A percentile compares a stretch with the other conserved stretches of the same genome.
Evolutionary conservation across 2,329 filamentous ascomycete species (phyloP).

Genomic region (Celoporthe dispersa): DNA sequence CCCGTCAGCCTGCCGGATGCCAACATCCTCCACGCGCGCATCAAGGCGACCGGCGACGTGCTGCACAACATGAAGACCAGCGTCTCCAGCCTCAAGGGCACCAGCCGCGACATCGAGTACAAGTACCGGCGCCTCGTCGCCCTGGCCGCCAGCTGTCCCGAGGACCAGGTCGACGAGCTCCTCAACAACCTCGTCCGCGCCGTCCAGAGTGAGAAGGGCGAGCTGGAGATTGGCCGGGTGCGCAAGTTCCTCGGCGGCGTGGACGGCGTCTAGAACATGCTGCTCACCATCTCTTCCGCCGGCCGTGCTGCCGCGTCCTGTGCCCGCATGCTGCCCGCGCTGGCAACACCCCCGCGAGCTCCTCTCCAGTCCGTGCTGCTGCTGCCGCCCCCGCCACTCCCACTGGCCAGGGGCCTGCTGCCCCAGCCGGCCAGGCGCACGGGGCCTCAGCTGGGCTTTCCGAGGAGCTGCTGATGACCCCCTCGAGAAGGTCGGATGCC

Average conservation of each 20-base stretch:
- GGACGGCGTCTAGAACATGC: slow-evolving; percentile 54
- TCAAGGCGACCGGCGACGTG: slow-evolving; percentile 71
- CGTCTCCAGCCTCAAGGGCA: slow-evolving; percentile 73
- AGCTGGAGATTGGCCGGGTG: slow-evolving; percentile 76
- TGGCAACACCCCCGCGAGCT: not conserved
- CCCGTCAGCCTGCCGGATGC: slow-evolving; percentile 58
- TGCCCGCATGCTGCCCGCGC: not conserved
- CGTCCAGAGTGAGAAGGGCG: slow-evolving; percentile 82
- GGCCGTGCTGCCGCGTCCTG: not conserved
- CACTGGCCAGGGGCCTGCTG: not conserved
- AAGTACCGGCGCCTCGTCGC: slow-evolving; percentile 89
- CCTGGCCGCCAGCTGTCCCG: slow-evolving; percentile 80
- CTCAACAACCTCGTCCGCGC: slow-evolving; percentile 82
- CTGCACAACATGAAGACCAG: slow-evolving; percentile 70
- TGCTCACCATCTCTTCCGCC: not conserved
- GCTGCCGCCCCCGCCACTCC: not conserved
- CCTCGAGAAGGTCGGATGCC: not conserved
- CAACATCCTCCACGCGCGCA: slow-evolving; percentile 66
- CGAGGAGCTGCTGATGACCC: not conserved
- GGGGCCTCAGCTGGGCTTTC: not conserved
- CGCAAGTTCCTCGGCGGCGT: slow-evolving; percentile 80
- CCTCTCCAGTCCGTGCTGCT: not conserved
- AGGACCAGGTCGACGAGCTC: slow-evolving; percentile 78
- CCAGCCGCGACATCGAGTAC: slow-evolving; percentile 81
- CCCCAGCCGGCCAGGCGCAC: not conserved